Conservation (phyloP, 495 filamentous ascomycete species). For the Entonaema liquescens region DNA sequence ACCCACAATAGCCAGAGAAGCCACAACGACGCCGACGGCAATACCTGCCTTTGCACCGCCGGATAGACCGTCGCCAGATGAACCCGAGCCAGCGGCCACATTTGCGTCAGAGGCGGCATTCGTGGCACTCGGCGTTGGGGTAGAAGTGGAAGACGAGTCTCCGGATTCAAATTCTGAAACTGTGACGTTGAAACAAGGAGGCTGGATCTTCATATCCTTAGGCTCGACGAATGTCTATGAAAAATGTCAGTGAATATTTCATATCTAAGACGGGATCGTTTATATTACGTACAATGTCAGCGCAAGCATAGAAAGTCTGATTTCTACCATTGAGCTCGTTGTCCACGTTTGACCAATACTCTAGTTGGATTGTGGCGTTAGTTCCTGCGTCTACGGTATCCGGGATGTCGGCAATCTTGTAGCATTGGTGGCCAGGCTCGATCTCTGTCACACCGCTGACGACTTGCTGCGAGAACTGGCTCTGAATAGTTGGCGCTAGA, state of each 20-base stretch:
- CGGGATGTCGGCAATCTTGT: conserved; percentile 54
- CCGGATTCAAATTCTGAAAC: conserved; percentile 45
- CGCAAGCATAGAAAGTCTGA: conserved; percentile 62
- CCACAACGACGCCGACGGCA: conserved; percentile 57
- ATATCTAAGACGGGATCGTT: not conserved
- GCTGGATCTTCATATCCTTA: conserved; percentile 48
- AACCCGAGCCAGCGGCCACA: not conserved
- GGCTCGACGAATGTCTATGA: conserved; percentile 53
- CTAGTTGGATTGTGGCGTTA: conserved; percentile 63
- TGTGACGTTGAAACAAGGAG: conserved; percentile 63
- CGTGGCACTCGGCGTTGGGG: conserved; percentile 18
- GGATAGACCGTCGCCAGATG: conserved; percentile 47
- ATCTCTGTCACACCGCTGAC: conserved; percentile 51
- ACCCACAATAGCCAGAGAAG: conserved; percentile 42
- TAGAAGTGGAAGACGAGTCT: conserved; percentile 31
- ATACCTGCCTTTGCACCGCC: conserved; percentile 58
- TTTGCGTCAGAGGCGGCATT: conserved; percentile 13
- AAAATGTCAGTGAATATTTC: not conserved
- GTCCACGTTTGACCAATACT: conserved; percentile 57
- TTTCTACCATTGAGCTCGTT: conserved; percentile 48
- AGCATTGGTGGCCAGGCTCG: conserved; percentile 61
- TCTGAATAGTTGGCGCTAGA: conserved; percentile 52
- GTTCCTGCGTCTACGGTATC: conserved; percentile 48
- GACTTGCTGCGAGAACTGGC: conserved; percentile 54
- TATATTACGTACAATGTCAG: conserved; percentile 50